These are phyloP conservation scores for Cymbopogon flexuosus DNA, from an alignment of 202 grass and related monocot genomes.

Conservation along the genomic window DNA sequence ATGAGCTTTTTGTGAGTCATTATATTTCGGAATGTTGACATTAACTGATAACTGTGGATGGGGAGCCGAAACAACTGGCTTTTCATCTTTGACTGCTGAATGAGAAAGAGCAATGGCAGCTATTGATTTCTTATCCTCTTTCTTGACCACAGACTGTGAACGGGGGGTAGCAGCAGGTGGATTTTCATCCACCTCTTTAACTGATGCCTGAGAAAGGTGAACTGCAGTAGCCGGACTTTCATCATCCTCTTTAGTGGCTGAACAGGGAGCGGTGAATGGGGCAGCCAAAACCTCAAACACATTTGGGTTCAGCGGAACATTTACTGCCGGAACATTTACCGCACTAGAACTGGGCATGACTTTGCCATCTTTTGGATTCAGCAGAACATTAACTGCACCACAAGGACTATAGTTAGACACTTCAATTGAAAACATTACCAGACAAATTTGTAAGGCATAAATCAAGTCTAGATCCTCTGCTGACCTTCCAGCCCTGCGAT, in stretches of 20 bases:
- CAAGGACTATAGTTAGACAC: slow-evolving; percentile 8
- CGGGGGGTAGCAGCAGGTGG: not conserved
- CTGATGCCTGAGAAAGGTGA: slow-evolving; percentile 2
- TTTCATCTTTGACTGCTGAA: not conserved
- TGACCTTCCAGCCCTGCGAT: slow-evolving; percentile 57
- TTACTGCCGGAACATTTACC: not conserved
- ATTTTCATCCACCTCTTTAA: slow-evolving; percentile 18
- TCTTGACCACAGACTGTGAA: not conserved
- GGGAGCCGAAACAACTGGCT: not conserved
- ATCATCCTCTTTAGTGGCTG: slow-evolving; percentile 22
- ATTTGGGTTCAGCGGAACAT: slow-evolving; percentile 11
- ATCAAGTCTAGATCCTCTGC: slow-evolving; percentile 20
- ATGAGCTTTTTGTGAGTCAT: slow-evolving; percentile 28
- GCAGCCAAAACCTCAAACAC: not conserved
- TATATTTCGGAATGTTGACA: slow-evolving; percentile 2
- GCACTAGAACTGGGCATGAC: not conserved
- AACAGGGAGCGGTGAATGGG: not conserved
- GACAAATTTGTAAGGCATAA: not conserved
- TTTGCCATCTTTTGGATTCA: slow-evolving; percentile 46
- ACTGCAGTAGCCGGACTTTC: slow-evolving; percentile 9
- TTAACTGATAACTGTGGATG: not conserved
- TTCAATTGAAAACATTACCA: not conserved
- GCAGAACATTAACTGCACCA: slow-evolving; percentile 32
- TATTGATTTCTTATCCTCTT: slow-evolving; percentile 5
- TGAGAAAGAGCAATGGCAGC: not conserved